Percentiles rank a stretch among this genome's conserved stretches.
Conservation (phyloP, 257 asterid genomes). For the Fraxinus pennsylvanica region DNA sequence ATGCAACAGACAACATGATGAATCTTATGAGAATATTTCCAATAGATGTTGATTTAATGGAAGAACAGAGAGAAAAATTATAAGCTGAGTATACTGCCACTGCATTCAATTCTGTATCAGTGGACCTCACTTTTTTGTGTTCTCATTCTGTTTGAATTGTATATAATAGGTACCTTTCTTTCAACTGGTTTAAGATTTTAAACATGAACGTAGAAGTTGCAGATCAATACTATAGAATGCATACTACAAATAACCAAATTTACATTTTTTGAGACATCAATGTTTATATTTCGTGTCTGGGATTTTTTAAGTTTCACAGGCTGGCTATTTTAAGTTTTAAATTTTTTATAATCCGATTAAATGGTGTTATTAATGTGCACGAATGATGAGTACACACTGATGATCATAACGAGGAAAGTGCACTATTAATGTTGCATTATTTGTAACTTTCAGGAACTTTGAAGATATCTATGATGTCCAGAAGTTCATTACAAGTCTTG, state of each 20-base stretch:
- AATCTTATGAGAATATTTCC: background rate
- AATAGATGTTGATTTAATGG: no score
- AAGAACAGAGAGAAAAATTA: no score
- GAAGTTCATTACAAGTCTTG: conserved; percentile 58
- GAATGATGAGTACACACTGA: no score
- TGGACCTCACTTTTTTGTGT: background rate
- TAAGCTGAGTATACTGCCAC: no score
- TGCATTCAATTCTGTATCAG: no score
- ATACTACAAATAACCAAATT: background rate
- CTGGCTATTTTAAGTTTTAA: background rate
- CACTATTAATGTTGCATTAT: background rate
- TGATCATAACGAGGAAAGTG: no score
- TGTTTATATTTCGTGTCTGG: no score
- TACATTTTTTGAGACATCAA: background rate
- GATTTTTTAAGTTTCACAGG: background rate
- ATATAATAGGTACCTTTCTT: background rate
- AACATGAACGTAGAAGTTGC: background rate
- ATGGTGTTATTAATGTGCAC: no score
- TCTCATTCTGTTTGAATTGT: background rate
- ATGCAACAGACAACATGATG: background rate
- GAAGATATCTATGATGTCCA: conserved; percentile 67
- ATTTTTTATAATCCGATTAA: background rate
- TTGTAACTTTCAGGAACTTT: conserved; percentile 56
- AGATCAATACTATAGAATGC: background rate
- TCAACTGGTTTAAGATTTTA: background rate